These are phyloP conservation scores for Cryptococcus floricola DNA, from an alignment of 1,284 basidiomycete genomes.

Conservation along the genomic window DNA sequence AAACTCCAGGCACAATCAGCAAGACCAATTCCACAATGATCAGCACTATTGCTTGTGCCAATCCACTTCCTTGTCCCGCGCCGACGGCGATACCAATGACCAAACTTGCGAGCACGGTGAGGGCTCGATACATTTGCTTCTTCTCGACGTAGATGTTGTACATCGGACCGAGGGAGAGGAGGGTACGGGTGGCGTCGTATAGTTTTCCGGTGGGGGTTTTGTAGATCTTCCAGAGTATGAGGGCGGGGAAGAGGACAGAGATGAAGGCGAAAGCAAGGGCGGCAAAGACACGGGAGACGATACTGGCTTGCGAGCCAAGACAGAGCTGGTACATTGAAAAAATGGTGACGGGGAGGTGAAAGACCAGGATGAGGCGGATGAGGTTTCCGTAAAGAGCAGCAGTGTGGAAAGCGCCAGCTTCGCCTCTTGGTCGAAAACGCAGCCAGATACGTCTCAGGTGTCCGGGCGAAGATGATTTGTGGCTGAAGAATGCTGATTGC, in stretches of 20 bases:
- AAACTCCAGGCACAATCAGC: constrained; percentile 80
- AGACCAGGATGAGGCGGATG: constrained; percentile 79
- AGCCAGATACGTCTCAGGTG: constrained; percentile 38
- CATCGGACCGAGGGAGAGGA: constrained; percentile 86
- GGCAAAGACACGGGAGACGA: constrained; percentile 45
- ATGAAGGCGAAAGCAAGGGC: constrained; percentile 62
- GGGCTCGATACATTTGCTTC: constrained; percentile 78
- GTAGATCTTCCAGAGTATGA: constrained; percentile 70
- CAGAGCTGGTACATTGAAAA: constrained; percentile 86
- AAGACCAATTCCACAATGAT: constrained; percentile 76
- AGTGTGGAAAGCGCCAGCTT: constrained; percentile 49
- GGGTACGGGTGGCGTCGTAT: constrained; percentile 87
- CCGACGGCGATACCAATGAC: constrained; percentile 78
- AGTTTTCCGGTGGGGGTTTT: constrained; percentile 80
- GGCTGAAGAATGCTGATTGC: constrained; percentile 14
- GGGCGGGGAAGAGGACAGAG: constrained; percentile 70
- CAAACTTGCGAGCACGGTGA: constrained; percentile 77
- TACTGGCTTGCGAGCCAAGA: constrained; percentile 55
- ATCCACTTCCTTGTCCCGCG: constrained; percentile 81
- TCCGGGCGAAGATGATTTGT: constrained; percentile 10
- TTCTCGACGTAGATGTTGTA: constrained; percentile 93
- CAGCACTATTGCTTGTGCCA: constrained; percentile 84
- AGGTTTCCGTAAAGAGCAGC: constrained; percentile 67
- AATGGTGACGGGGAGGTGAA: constrained; percentile 89
- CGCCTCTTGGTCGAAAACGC: constrained; percentile 46